Evolutionary conservation across 805 yeast species (phyloP).

Genomic region (fission yeast (Schizosaccharomyces pombe)): ASM294v3 CU329670.1:2850001-2850500

Average conservation of each 20-base stretch:
- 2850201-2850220: slow-evolving; percentile 74
- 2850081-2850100: background rate
- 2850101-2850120: slow-evolving; percentile 26
- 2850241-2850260: slow-evolving; percentile 76
- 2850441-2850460: slow-evolving; percentile 91
- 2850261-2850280: slow-evolving; percentile 91
- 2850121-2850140: slow-evolving; percentile 56
- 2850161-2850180: slow-evolving; percentile 82
- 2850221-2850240: slow-evolving; percentile 97
- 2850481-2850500: slow-evolving; percentile 95
- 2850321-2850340: slow-evolving; percentile 53
- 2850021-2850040: background rate
- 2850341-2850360: slow-evolving; percentile 79
- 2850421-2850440: slow-evolving; percentile 89
- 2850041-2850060: background rate
- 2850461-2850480: slow-evolving; percentile 93
- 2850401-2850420: slow-evolving; percentile 78
- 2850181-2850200: slow-evolving; percentile 80
- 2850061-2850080: background rate
- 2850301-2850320: slow-evolving; percentile 70
- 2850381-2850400: slow-evolving; percentile 66
- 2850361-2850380: slow-evolving; percentile 72
- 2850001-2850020: background rate
- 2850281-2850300: slow-evolving; percentile 74
- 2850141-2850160: slow-evolving; percentile 30